Conservation (phyloP, 2,329 filamentous ascomycete genomes). For the Colletotrichum liriopes region DNA sequence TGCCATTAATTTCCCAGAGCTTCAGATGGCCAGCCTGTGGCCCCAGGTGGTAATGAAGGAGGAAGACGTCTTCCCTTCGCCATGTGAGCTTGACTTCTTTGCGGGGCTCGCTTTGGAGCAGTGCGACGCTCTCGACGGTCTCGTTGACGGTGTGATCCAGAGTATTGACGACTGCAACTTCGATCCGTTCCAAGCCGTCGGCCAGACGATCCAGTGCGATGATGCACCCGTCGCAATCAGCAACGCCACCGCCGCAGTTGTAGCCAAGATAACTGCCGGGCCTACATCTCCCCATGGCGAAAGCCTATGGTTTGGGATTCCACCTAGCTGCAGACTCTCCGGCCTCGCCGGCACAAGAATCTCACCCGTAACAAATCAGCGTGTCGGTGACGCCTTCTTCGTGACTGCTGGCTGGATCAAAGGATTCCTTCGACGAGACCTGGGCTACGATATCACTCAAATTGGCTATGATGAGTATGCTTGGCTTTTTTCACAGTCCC, state of each 20-base stretch:
- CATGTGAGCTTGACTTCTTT: slow-evolving; percentile 25
- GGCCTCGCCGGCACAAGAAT: slow-evolving; percentile 29
- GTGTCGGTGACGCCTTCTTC: too few relatives aligned
- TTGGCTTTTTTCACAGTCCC: slow-evolving; percentile 19
- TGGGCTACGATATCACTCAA: slow-evolving; percentile 16
- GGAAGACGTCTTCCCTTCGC: neutral
- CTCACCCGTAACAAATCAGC: too few relatives aligned
- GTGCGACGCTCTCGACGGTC: slow-evolving; percentile 21
- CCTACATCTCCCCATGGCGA: slow-evolving; percentile 6
- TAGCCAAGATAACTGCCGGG: slow-evolving; percentile 21
- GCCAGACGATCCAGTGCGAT: slow-evolving; percentile 4
- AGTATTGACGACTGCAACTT: slow-evolving; percentile 24
- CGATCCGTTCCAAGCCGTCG: slow-evolving; percentile 4
- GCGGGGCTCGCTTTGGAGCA: too few relatives aligned
- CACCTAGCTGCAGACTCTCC: slow-evolving; percentile 18
- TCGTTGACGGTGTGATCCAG: slow-evolving; percentile 23
- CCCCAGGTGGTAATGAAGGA: neutral
- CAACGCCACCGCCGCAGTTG: slow-evolving; percentile 4
- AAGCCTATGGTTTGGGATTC: slow-evolving; percentile 29
- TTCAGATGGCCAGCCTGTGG: slow-evolving; percentile 15
- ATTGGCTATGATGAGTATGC: slow-evolving; percentile 24
- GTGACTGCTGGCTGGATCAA: too few relatives aligned
- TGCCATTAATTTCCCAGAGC: slow-evolving; percentile 55
- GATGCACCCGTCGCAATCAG: slow-evolving; percentile 21
- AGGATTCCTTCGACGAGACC: too few relatives aligned